These are phyloP conservation scores for Aegilops umbellulata DNA, from an alignment of 176 grass and related monocot genomes.

Conservation along the genomic window DNA sequence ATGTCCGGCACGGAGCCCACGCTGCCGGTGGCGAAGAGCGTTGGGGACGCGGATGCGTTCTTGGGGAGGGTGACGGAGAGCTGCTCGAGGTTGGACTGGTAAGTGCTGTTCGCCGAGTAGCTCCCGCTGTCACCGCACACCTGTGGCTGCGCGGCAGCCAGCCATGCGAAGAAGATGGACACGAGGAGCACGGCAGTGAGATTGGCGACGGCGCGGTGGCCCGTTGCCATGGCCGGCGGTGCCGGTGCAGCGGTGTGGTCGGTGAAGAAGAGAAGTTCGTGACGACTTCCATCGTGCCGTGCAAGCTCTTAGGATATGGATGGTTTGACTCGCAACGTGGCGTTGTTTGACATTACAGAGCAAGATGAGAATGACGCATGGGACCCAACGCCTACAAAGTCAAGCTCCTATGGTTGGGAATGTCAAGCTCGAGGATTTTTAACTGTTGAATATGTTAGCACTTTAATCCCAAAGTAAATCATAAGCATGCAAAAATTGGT, in stretches of 20 bases:
- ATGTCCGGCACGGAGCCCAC: background rate
- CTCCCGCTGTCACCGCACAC: background rate
- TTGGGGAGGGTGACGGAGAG: slow-evolving; percentile 12
- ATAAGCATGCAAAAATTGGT: no score
- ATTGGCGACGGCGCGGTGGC: background rate
- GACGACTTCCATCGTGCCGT: no score
- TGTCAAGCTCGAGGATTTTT: background rate
- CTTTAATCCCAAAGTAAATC: no score
- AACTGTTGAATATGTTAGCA: no score
- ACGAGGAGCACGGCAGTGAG: background rate
- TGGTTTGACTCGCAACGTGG: background rate
- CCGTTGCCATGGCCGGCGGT: background rate
- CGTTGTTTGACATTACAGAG: background rate
- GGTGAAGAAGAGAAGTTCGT: background rate
- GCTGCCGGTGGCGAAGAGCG: background rate
- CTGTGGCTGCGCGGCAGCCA: background rate
- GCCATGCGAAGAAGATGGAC: no score
- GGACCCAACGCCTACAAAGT: background rate
- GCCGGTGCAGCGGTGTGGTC: background rate
- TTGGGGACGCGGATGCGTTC: background rate
- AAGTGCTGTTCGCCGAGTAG: slow-evolving; percentile 20
- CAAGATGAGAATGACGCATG: background rate
- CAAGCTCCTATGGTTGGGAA: background rate
- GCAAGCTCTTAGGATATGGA: background rate
- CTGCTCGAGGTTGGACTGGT: slow-evolving; percentile 9